Conservation (phyloP, 129 eudicot species). For the Sambucus nigra region DNA sequence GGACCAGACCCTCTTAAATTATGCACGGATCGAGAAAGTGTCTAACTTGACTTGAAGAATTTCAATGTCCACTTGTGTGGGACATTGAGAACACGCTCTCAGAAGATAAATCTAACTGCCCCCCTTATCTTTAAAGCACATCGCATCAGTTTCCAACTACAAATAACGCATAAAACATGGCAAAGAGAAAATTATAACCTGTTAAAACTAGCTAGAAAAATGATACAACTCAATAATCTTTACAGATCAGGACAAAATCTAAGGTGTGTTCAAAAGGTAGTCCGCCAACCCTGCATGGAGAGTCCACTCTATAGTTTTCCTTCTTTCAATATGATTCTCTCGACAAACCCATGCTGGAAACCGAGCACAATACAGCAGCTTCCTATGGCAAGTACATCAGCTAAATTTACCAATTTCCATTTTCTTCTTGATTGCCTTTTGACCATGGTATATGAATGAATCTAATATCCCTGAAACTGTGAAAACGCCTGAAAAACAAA, state of each 20-base stretch:
- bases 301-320: background rate
- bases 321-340: background rate
- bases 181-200: background rate
- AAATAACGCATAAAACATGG: background rate
- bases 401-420: slow-evolving; percentile 86
- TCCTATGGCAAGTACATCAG: slow-evolving; percentile 18
- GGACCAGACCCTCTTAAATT: no score
- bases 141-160: background rate
- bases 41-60: no score
- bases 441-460: slow-evolving; percentile 79
- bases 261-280: background rate
- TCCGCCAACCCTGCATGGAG: slow-evolving; percentile 2
- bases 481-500: slow-evolving; percentile 56
- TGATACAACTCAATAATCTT: background rate
- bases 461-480: slow-evolving; percentile 80
- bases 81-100: no score
- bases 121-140: background rate
- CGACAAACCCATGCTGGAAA: slow-evolving; percentile 2
- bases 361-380: slow-evolving; percentile 4
- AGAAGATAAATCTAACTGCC: no score
- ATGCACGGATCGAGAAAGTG: no score
- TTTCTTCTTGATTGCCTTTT: slow-evolving; percentile 71
- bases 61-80: no score
- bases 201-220: background rate
- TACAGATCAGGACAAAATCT: background rate